Evolutionary conservation across 495 filamentous ascomycete species (phyloP).

Genomic region (Oidiodendron maius): DNA sequence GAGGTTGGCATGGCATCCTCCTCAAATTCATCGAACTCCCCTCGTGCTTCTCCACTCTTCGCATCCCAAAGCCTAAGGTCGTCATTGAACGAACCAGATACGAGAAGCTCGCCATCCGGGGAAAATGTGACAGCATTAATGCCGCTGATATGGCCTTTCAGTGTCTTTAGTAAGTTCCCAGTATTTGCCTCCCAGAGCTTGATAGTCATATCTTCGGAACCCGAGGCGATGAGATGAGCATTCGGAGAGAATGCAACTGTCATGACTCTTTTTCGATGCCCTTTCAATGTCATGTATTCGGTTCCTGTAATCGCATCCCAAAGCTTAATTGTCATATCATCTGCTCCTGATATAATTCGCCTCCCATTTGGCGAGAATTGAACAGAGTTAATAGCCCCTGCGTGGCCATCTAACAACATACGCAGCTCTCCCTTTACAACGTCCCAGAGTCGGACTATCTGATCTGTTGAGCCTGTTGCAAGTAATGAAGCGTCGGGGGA

Average conservation of each 20-base stretch:
- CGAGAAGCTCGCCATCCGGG: slow-evolving; percentile 2
- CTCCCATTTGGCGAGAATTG: slow-evolving; percentile 13
- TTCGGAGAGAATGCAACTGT: slow-evolving; percentile 72
- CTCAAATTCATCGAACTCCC: slow-evolving; percentile 2
- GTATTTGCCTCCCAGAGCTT: neutral
- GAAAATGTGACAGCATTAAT: neutral
- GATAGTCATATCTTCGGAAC: neutral
- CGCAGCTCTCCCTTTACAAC: neutral
- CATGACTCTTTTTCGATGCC: slow-evolving; percentile 67
- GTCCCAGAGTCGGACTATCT: neutral
- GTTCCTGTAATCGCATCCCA: slow-evolving; percentile 16
- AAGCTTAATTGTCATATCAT: slow-evolving; percentile 2
- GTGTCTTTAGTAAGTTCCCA: neutral
- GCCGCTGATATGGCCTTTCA: neutral
- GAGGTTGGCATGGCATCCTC: neutral
- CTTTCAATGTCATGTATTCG: slow-evolving; percentile 48
- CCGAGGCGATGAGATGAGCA: neutral
- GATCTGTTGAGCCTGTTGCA: too few species aligned
- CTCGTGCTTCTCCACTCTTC: slow-evolving; percentile 1
- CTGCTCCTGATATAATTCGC: neutral
- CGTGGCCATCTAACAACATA: neutral
- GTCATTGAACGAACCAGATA: slow-evolving; percentile 10
- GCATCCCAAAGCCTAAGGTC: slow-evolving; percentile 15
- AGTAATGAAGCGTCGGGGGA: too few species aligned
- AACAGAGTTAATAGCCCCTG: slow-evolving; percentile 33